A percentile compares a stretch with the other conserved stretches of the same genome.
Conservation (phyloP, 108 stramenopile genomes). For the Cylindrotheca closterium region DNA sequence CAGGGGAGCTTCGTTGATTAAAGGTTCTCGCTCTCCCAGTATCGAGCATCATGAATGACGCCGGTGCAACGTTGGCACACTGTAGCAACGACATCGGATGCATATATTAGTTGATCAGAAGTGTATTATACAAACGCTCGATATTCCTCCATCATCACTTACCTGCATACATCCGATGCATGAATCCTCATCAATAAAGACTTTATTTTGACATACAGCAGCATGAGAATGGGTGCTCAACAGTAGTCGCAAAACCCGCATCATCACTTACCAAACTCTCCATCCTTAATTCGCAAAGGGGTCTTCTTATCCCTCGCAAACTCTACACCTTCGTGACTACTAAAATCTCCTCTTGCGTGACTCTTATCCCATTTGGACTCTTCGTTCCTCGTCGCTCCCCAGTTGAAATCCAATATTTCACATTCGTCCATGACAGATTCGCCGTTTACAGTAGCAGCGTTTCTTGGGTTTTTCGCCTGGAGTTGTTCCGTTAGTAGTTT, state of each 20-base stretch:
- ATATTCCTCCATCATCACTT: not conserved
- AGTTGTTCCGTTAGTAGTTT: constrained; percentile 26
- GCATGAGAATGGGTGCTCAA: too few species aligned
- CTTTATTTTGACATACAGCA: too few species aligned
- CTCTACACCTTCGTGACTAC: constrained; percentile 75
- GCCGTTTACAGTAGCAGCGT: not conserved
- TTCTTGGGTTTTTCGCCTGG: constrained; percentile 6
- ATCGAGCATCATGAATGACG: constrained; percentile 68
- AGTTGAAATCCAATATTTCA: constrained; percentile 59
- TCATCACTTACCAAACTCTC: constrained; percentile 56
- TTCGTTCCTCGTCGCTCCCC: not conserved
- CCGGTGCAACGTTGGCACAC: constrained; percentile 66
- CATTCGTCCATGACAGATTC: constrained; percentile 69
- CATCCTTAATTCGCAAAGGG: constrained; percentile 64
- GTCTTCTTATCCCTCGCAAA: constrained; percentile 55
- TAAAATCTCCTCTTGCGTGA: constrained; percentile 24
- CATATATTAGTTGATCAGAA: not conserved
- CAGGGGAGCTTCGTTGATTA: constrained; percentile 49
- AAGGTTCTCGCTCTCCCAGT: constrained; percentile 78
- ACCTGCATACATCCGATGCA: constrained; percentile 79
- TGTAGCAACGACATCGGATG: not conserved
- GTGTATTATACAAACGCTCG: not conserved
- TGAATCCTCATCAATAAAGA: constrained; percentile 86
- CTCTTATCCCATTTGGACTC: not conserved
- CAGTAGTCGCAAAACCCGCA: not conserved